Base-by-base conservation (phyloP, 129 eudicot genomes). In the Cynara cardunculus region DNA sequence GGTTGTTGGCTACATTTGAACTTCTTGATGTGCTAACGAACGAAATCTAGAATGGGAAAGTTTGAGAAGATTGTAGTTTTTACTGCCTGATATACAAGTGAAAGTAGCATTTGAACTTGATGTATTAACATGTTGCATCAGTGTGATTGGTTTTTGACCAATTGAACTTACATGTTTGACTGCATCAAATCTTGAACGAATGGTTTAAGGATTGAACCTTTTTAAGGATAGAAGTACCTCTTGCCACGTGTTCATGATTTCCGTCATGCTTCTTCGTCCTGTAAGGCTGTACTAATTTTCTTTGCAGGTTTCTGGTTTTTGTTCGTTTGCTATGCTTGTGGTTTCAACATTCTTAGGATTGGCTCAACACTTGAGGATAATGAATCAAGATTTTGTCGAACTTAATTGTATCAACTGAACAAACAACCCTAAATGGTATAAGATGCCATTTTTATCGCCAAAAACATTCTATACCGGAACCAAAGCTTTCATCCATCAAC, bases 1-100 rank as follows among this genome's bases (percentile, higher is more conserved):
- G 89, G 87, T 72, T 93, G 56, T 67, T 93, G 81, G 87, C 89
- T 78, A 86, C 84, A n/a, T 91, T 93, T 82, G 82, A 88, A 73
- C 83, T 93, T 14, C 80, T 93, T 35, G 98, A 89, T 81, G 71
- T 77, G 25, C 76, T 93, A 67, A 67, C 69, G 22, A 69, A 39
- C 28, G 53, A 30, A 25, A 41, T 11, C 30, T 5, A 69, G 59
- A 62, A n/a, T 26, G 21, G 41, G 25, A 5, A 16, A 32, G 32
- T 16, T 31, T 7, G 9, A 56, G 64, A 56, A 27, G 64, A 56
- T 31, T 2, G 62, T 72, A 72, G n/a, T 24, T 59, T 30, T 71
- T 10, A 34, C 59, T 25, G 31, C 25, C 1, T 18, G 44, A 75
- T 8, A 27, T 59, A 18, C 67, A n/a, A 59, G 67, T 59, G 67